Conservation (phyloP, 2,329 filamentous ascomycete genomes). For the Stromatinia cepivora region DNA sequence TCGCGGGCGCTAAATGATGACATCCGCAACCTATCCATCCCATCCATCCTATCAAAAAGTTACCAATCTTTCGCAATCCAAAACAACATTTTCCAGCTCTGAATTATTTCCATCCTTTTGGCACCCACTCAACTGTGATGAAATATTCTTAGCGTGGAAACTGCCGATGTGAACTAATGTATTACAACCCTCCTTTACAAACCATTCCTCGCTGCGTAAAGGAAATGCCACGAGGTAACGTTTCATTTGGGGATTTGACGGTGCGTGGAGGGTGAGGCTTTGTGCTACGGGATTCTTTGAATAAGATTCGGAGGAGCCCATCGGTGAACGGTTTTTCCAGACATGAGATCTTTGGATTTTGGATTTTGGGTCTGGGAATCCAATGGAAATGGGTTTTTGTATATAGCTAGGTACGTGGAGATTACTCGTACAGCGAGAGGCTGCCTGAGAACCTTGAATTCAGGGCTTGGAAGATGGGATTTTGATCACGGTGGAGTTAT, state of each 20-base stretch:
- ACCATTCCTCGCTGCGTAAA: neutral
- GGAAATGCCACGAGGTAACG: conserved; percentile 19
- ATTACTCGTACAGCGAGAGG: neutral
- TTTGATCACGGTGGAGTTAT: neutral
- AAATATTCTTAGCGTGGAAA: neutral
- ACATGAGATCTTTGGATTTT: neutral
- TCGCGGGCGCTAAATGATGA: conserved; percentile 21
- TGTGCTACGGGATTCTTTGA: neutral
- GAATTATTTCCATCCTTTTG: conserved; percentile 13
- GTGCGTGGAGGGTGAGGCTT: neutral
- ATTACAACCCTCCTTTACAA: too few relatives aligned
- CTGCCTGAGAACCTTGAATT: neutral
- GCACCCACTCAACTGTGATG: neutral
- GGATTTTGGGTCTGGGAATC: neutral
- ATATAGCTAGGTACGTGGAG: too few relatives aligned
- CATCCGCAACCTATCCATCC: conserved; percentile 17
- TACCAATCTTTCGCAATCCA: neutral
- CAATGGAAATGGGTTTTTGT: neutral
- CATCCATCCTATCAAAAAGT: neutral
- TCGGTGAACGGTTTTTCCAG: neutral
- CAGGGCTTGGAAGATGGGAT: neutral
- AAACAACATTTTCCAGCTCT: conserved; percentile 1
- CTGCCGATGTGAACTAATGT: neutral
- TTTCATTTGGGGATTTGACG: conserved; percentile 1
- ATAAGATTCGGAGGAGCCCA: conserved; percentile 6